Evolutionary conservation across 345 rosid genomes (phyloP).

Genomic region (Aethionema arabicum): DNA sequence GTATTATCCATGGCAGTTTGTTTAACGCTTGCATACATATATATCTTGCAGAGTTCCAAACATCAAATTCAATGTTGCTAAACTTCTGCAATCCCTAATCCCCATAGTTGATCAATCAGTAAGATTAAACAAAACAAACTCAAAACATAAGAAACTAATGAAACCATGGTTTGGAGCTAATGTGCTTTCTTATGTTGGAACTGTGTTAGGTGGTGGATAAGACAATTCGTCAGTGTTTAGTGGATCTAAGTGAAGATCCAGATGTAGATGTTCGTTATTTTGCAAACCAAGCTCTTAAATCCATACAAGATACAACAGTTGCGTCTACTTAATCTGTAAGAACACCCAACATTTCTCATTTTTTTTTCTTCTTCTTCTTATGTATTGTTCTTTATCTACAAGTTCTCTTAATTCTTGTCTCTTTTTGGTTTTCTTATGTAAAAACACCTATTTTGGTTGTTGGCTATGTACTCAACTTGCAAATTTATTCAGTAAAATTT

Average conservation of each 20-base stretch:
- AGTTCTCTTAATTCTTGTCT: constrained; percentile 11
- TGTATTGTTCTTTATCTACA: constrained; percentile 16
- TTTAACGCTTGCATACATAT: constrained; percentile 16
- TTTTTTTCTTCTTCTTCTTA: background rate
- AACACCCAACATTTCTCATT: constrained; percentile 20
- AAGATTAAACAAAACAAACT: constrained; percentile 35
- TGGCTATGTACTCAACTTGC: constrained; percentile 19
- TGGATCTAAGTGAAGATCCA: constrained; percentile 87
- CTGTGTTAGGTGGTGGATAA: constrained; percentile 69
- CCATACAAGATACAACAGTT: constrained; percentile 43
- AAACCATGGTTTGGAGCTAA: background rate
- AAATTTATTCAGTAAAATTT: constrained; percentile 7
- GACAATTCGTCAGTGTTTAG: constrained; percentile 81
- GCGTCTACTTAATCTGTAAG: constrained; percentile 37
- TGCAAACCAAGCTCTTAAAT: constrained; percentile 75
- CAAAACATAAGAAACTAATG: background rate
- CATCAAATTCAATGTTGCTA: constrained; percentile 93
- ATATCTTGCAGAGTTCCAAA: constrained; percentile 74
- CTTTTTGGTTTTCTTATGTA: constrained; percentile 22
- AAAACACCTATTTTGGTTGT: constrained; percentile 25
- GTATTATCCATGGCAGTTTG: background rate
- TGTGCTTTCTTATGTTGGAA: background rate
- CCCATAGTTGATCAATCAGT: constrained; percentile 89
- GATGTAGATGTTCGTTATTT: constrained; percentile 94
- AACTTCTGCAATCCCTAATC: constrained; percentile 75